Percentiles rank a stretch among this genome's conserved stretches.
Evolutionary conservation across 2,329 filamentous ascomycete genomes (phyloP).

Genomic region (Coniella lustricola): DNA sequence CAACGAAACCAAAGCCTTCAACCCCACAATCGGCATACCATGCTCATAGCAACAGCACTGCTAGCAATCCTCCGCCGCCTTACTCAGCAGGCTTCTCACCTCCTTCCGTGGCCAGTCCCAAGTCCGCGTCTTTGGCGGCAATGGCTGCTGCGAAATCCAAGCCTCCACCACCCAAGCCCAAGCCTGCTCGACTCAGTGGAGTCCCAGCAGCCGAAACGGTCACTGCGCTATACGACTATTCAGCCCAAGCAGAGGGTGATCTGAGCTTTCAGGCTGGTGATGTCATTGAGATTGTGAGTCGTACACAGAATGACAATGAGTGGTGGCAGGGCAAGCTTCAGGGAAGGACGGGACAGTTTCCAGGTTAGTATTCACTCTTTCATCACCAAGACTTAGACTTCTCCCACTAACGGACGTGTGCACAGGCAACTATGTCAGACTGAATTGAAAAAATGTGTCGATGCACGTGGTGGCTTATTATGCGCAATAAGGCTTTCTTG

Average conservation of each 20-base stretch:
- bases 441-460: slow-evolving; percentile 21
- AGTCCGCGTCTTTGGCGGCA: slow-evolving; percentile 31
- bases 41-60: slow-evolving; percentile 36
- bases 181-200: slow-evolving; percentile 66
- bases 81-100: slow-evolving; percentile 47
- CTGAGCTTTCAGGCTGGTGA: slow-evolving; percentile 86
- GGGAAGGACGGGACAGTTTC: slow-evolving; percentile 84
- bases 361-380: slow-evolving; percentile 62
- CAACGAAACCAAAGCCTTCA: slow-evolving; percentile 16
- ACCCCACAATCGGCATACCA: slow-evolving; percentile 17
- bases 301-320: slow-evolving; percentile 88
- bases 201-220: slow-evolving; percentile 65
- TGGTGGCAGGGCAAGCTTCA: slow-evolving; percentile 88
- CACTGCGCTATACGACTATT: slow-evolving; percentile 92
- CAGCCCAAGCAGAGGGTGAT: slow-evolving; percentile 90
- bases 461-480: background rate
- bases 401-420: background rate
- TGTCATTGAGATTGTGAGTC: slow-evolving; percentile 75
- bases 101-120: slow-evolving; percentile 23
- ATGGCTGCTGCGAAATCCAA: slow-evolving; percentile 55
- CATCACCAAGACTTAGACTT: background rate
- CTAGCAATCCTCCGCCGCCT: slow-evolving; percentile 59
- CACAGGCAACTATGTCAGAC: slow-evolving; percentile 40
- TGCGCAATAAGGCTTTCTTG: background rate
- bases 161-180: slow-evolving; percentile 67